phyloP scores from a whole-genome alignment of 371 early-diverging fungal species.

The Vairimorpha ceranae region DNA sequence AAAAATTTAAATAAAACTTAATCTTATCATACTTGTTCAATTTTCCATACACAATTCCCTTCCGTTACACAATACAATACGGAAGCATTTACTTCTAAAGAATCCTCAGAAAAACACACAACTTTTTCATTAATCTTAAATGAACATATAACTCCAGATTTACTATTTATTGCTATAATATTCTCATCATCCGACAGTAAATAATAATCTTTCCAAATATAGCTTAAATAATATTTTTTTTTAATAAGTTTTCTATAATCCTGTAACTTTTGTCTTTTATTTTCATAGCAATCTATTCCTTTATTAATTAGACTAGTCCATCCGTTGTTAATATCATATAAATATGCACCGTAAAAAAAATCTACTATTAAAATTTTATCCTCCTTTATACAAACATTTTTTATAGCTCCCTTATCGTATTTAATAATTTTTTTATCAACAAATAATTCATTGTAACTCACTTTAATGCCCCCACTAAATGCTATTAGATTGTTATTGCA shows the following conservation, averaged over 20 bases:
- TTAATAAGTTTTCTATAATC: not conserved
- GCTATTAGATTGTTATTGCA: not conserved
- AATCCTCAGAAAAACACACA: not conserved
- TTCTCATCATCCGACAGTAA: not conserved
- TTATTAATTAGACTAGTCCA: not conserved
- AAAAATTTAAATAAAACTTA: too few species aligned
- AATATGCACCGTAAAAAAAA: not conserved
- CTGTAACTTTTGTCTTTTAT: not conserved
- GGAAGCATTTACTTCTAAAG: not conserved
- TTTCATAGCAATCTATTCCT: not conserved
- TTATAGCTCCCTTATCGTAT: not conserved
- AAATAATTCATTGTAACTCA: not conserved
- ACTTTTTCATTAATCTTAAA: not conserved
- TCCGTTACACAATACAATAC: not conserved
- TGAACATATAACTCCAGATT: not conserved
- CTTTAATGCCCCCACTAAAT: not conserved
- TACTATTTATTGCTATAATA: not conserved
- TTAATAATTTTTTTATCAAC: not conserved
- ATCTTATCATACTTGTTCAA: too few species aligned
- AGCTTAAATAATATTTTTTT: not conserved
- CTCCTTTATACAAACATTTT: not conserved
- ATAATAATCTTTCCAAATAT: not conserved
- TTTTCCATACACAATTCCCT: constrained; percentile 1
- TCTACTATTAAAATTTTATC: not conserved
- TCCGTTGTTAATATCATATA: not conserved